Evolutionary conservation across 176 grass and related monocot species (phyloP), one percentile per base, ranked within the genome.

Genomic region (Rhipidocladum racemiflorum): DNA sequence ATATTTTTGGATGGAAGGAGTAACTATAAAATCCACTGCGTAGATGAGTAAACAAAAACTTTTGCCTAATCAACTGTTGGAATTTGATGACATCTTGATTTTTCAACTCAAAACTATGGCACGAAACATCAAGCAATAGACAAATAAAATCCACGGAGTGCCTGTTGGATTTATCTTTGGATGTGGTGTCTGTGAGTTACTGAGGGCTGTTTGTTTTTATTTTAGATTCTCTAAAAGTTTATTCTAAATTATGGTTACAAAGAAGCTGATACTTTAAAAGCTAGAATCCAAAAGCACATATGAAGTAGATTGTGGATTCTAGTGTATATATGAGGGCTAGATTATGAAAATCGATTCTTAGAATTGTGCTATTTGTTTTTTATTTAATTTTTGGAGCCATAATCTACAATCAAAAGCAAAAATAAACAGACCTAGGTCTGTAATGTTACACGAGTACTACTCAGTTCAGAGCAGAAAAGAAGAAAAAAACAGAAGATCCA

Each of bases 31-130:
- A 14, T 44, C 27, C 56, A 49, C 11, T 16, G 23, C 32, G 30
- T 48, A 35, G 4, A 69, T 71, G 38, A 77, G 14, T 44, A 70
- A 77, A 43, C 6, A 76, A 84, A 65, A 21, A 56, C 4, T 49
- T 64, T 55, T 29, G 24, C 46, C 15, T 44, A 29, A 56, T 77
- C 25, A 45, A 24, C 35, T 77, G 4, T 62, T 62, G 9, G 55
- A 76, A 38, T 57, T 60, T 76, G 54, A 60, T 20, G 73, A 43
- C 45, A 76, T 61, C 55, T 42, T 10, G 36, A 75, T 57, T 57
- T 75, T 42, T 44, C 5, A 40, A 76, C 55, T 40, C 55, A 20
- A 12, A 44, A 44, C 2, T 34, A 69, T 46, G 20, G 18, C 38
- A 60, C 68, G 20, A 40, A 39, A 72, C 54, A 20, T 75, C 32